phyloP scores from a whole-genome alignment of 2,329 filamentous ascomycete species.

The Botrytis tulipae region DNA sequence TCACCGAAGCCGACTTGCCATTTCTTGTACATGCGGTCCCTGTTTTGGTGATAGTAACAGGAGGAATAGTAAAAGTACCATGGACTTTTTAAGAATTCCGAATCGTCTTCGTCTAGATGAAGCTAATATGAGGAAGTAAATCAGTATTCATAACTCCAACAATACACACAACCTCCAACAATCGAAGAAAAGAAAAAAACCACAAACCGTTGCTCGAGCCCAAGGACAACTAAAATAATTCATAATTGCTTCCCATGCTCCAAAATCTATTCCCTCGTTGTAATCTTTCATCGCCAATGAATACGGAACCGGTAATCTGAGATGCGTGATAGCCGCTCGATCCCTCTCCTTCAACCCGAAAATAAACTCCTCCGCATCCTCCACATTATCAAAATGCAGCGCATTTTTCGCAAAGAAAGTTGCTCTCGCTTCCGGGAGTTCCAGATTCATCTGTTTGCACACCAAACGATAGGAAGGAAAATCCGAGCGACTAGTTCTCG shows the following conservation, averaged over 20 bases:
- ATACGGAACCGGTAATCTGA: constrained; percentile 24
- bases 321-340: constrained; percentile 26
- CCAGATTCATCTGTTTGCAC: constrained; percentile 29
- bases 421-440: constrained; percentile 19
- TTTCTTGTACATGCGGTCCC: constrained; percentile 24
- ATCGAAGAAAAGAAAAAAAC: not conserved
- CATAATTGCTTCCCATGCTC: constrained; percentile 23
- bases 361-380: constrained; percentile 24
- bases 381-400: constrained; percentile 29
- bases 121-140: not conserved
- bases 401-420: constrained; percentile 26
- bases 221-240: constrained; percentile 32
- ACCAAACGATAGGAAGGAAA: constrained; percentile 20
- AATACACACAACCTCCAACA: not conserved
- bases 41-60: constrained; percentile 27
- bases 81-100: constrained; percentile 9
- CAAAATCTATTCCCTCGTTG: not conserved
- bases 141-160: not conserved
- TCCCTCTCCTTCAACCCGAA: constrained; percentile 26
- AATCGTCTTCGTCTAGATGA: not conserved
- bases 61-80: constrained; percentile 30
- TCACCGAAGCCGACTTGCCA: constrained; percentile 27
- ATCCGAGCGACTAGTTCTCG: not conserved
- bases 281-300: not conserved
- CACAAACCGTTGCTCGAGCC: constrained; percentile 26